Base-by-base conservation (phyloP, 2,329 filamentous ascomycete genomes). In the Chaetomium sp. region DNA sequence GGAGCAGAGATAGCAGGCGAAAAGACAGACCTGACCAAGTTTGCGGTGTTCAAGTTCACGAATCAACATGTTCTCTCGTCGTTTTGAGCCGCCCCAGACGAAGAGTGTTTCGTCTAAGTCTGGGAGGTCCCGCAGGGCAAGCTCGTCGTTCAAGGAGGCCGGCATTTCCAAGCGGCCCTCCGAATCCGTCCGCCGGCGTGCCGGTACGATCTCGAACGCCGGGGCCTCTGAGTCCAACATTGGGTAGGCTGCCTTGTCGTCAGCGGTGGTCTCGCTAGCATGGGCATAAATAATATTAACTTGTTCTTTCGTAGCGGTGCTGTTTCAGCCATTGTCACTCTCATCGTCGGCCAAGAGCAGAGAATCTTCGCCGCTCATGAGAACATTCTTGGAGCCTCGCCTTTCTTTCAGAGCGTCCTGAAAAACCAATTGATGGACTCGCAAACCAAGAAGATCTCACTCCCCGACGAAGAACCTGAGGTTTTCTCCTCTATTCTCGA, bases 361-460 rank as follows among this genome's bases (percentile, higher is more conserved):
- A 84, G 91, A 27, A 86, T 96, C 63, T 96, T 96, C 68, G 91
- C 91, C 40, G 90, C 90, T 6, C 91, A 96, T 70, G 89, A 95
- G 75, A 87, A 94, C 63, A 81, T 95, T 59, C 84, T 96, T 57
- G 81, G 79, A 68, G 76, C 80, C 54, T 94, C 89, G 9, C 84
- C 89, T 6, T 95, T 86, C 79, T 95, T 96, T 73, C 77, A 83
- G 58, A 74, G 81, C 49, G 77, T 79, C 44, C 81, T 85, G 61
- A 78, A 79, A 55, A 78, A 77, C 60, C 82, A 86, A 66, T 87
- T 81, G 75, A 79, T 82, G 72, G 80, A 80, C 12, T 66, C 70
- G n/a, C 69, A 76, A 54, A 78, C 76, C 68, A 91, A 89, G 73
- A 85, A 86, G 53, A 87, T 96, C 68, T 80, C 86, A 51, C 81